Evolutionary conservation across 2,329 filamentous ascomycete genomes (phyloP).

Genomic region (Alternaria metachromatica): DNA sequence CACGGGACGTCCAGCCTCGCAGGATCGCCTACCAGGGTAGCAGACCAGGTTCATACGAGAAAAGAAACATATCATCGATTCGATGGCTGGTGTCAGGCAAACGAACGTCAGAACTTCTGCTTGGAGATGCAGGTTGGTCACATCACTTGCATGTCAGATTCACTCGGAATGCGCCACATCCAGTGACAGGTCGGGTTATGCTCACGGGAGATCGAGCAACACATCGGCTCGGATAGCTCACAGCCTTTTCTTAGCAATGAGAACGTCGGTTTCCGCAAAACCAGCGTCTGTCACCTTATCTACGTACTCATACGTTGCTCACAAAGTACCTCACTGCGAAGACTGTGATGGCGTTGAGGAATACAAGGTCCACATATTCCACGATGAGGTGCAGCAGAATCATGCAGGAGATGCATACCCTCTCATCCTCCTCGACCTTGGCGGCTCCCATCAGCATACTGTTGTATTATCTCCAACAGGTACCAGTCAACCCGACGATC

Average conservation of each 20-base stretch:
- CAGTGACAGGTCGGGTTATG: background rate
- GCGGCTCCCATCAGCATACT: background rate
- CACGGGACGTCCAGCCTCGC: conserved; percentile 2
- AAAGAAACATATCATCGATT: background rate
- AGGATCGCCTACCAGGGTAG: background rate
- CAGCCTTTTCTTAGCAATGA: background rate
- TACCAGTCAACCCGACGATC: background rate
- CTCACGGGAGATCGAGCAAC: background rate
- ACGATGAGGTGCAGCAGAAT: background rate
- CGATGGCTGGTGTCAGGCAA: background rate
- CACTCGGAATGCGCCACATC: background rate
- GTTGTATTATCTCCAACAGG: background rate
- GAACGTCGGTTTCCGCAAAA: background rate
- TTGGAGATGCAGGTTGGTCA: background rate
- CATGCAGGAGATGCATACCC: background rate
- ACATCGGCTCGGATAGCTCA: background rate
- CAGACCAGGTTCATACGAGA: background rate
- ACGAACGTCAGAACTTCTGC: background rate
- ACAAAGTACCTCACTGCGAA: background rate
- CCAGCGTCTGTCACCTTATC: background rate
- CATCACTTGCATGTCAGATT: background rate
- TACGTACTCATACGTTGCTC: background rate
- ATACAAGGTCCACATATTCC: background rate
- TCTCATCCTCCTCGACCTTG: background rate
- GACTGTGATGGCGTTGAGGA: background rate